A percentile compares a stretch with the other conserved stretches of the same genome.
Evolutionary conservation across 169 alveolate genomes (phyloP).

Genomic region (Amoebophrya sp.): DNA sequence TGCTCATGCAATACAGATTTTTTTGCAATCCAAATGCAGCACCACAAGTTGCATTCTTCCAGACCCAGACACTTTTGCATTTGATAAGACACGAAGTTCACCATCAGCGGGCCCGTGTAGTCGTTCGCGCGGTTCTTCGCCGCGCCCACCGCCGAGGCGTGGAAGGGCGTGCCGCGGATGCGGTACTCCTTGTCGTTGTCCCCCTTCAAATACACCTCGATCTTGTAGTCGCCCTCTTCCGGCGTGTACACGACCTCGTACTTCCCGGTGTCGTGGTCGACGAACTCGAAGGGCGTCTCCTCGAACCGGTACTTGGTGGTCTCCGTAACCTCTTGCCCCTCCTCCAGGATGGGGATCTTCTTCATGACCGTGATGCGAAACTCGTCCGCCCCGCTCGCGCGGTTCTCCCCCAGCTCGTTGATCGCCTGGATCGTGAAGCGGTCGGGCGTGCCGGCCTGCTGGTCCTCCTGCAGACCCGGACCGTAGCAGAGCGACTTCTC

Average conservation of each 20-base stretch:
- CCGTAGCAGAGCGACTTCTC: conserved; percentile 84
- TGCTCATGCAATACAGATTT: too few species aligned
- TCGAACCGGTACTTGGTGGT: background rate
- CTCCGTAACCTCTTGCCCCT: conserved; percentile 44
- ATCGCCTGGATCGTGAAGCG: conserved; percentile 78
- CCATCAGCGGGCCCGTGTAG: conserved; percentile 74
- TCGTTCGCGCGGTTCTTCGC: conserved; percentile 68
- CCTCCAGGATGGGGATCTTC: conserved; percentile 45
- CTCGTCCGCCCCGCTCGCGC: conserved; percentile 84
- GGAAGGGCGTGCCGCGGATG: conserved; percentile 84
- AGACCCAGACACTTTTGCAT: too few species aligned
- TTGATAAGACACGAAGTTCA: conserved; percentile 60
- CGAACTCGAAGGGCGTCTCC: conserved; percentile 46
- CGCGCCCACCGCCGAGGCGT: conserved; percentile 63
- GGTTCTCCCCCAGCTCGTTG: conserved; percentile 77
- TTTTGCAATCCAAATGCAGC: too few species aligned
- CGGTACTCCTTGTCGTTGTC: conserved; percentile 75
- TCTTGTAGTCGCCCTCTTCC: conserved; percentile 48
- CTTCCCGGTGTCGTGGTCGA: conserved; percentile 54
- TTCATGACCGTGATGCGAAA: conserved; percentile 61
- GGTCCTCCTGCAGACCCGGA: conserved; percentile 82
- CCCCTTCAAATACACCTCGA: conserved; percentile 71
- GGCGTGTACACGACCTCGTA: conserved; percentile 58
- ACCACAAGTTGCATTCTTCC: too few species aligned
- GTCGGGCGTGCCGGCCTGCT: conserved; percentile 67